phyloP scores from a whole-genome alignment of 257 asterid genomes.

The Pogostemon cablin region DNA sequence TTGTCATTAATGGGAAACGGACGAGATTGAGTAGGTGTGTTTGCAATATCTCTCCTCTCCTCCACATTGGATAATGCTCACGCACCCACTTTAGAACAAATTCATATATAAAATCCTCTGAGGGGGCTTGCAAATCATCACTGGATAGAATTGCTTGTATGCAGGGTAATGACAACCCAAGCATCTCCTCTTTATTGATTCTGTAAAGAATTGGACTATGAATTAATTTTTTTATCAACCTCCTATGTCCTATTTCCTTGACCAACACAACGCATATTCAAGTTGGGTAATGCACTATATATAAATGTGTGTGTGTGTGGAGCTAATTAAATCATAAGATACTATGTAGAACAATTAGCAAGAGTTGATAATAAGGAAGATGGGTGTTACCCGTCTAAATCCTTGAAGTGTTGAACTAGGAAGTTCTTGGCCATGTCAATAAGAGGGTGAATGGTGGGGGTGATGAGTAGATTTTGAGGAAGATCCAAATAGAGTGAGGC shows the following conservation, averaged over 20 bases:
- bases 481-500: not conserved
- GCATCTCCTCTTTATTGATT: not conserved
- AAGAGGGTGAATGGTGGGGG: not conserved
- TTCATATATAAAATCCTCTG: not conserved
- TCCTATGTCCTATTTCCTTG: no score
- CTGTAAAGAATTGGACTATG: no score
- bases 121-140: not conserved
- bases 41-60: no score
- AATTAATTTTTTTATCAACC: no score
- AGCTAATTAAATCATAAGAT: not conserved
- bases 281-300: not conserved
- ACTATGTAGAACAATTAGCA: not conserved
- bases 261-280: not conserved
- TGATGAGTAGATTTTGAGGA: not conserved
- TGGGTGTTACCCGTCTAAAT: not conserved
- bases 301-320: no score
- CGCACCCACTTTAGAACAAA: no score
- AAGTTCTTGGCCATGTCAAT: not conserved
- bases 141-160: not conserved
- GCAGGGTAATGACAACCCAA: not conserved
- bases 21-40: no score
- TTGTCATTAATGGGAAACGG: no score
- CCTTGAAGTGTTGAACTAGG: not conserved
- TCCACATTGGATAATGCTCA: no score
- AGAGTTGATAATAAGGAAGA: not conserved